These are phyloP conservation scores for Trichophyton mentagrophytes DNA, from an alignment of 2,329 filamentous ascomycete species.

Conservation along the genomic window DNA sequence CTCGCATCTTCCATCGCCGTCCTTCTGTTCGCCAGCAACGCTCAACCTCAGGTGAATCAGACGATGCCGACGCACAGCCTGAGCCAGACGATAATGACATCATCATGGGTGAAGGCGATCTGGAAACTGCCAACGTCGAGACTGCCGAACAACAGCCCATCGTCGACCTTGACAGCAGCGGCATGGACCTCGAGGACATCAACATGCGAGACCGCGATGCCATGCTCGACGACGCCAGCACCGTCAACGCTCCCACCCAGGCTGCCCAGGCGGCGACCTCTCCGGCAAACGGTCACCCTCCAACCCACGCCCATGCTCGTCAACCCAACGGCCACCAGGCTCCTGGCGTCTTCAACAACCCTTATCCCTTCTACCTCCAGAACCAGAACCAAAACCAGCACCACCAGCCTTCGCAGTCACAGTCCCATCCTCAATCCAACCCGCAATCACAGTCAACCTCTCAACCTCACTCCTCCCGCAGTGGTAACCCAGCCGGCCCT, in stretches of 20 bases:
- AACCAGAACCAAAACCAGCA: conserved; percentile 31
- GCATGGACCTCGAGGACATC: conserved; percentile 80
- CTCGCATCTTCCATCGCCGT: conserved; percentile 44
- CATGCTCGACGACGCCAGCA: conserved; percentile 65
- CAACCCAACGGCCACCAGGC: conserved; percentile 46
- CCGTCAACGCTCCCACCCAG: conserved; percentile 58
- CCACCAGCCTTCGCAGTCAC: neutral
- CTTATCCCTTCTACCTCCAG: conserved; percentile 65
- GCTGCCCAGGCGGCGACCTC: conserved; percentile 51
- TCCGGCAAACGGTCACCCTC: conserved; percentile 45
- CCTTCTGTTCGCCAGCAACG: conserved; percentile 82
- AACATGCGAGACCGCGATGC: conserved; percentile 62
- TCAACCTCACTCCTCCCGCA: conserved; percentile 26
- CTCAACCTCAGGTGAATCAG: conserved; percentile 71
- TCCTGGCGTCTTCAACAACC: conserved; percentile 56
- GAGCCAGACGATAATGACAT: conserved; percentile 71
- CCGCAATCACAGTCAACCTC: no score
- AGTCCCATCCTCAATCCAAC: neutral
- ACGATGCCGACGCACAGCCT: conserved; percentile 52
- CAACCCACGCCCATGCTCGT: conserved; percentile 56
- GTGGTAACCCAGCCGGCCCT: conserved; percentile 42
- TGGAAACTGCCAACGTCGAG: conserved; percentile 8
- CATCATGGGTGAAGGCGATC: conserved; percentile 54
- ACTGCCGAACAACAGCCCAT: conserved; percentile 43
- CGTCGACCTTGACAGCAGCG: conserved; percentile 57